Percentiles rank a stretch among this genome's conserved stretches.
phyloP scores from a whole-genome alignment of 1,284 basidiomycete species.

The Polyporus tsugae region DNA sequence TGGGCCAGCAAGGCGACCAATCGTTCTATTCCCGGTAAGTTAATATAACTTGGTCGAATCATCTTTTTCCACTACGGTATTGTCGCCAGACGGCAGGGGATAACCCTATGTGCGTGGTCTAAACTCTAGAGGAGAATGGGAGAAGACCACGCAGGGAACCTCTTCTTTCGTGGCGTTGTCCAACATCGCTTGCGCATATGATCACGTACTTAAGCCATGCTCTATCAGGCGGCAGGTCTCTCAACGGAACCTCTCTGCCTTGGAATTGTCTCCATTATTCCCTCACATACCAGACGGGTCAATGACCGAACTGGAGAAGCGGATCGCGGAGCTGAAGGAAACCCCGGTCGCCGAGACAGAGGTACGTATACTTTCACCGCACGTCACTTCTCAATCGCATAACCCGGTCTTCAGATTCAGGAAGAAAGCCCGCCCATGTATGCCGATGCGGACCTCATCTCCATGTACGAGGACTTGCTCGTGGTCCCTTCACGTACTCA shows the following conservation, averaged over 20 bases:
- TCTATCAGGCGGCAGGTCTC: slow-evolving; percentile 15
- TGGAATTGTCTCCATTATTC: slow-evolving; percentile 13
- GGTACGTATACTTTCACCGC: slow-evolving; percentile 19
- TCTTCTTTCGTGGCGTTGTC: no score
- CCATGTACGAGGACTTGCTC: slow-evolving; percentile 63
- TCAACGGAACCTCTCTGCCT: slow-evolving; percentile 4
- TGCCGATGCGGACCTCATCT: slow-evolving; percentile 57
- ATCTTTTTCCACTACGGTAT: no score
- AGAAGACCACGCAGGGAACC: no score
- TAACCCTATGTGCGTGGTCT: no score
- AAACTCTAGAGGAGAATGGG: no score
- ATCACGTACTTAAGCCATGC: background rate
- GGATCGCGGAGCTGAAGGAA: slow-evolving; percentile 35
- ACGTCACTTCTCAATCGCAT: background rate
- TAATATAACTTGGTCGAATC: no score
- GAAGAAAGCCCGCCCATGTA: slow-evolving; percentile 41
- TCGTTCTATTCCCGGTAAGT: slow-evolving; percentile 29
- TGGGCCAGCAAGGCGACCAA: slow-evolving; percentile 14
- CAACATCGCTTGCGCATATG: background rate
- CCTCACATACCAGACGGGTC: slow-evolving; percentile 18
- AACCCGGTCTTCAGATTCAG: slow-evolving; percentile 2
- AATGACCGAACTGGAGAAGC: slow-evolving; percentile 33
- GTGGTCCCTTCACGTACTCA: slow-evolving; percentile 45
- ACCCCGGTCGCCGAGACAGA: slow-evolving; percentile 29
- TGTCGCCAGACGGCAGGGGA: no score